Evolutionary conservation across 257 asterid genomes (phyloP).

Genomic region (Jaltomata sinuosa): DNA sequence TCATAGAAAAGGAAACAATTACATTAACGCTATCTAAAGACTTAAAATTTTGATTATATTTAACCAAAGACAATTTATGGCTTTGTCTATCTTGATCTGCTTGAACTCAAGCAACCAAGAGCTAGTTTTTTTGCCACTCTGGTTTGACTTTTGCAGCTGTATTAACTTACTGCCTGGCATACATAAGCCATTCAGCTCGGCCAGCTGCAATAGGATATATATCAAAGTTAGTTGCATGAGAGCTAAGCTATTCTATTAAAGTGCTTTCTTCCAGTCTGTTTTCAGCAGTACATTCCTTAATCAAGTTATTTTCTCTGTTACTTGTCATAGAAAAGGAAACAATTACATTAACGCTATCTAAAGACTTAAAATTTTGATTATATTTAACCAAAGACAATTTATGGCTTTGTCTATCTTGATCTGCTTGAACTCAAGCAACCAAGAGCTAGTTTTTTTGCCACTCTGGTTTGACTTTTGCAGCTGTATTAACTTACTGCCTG

Average conservation of each 20-base stretch:
- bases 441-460: conserved; percentile 13
- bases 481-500: conserved; percentile 3
- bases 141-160: background rate
- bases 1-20: background rate
- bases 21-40: background rate
- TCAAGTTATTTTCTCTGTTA: background rate
- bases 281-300: background rate
- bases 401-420: conserved; percentile 8
- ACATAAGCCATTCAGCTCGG: conserved; percentile 33
- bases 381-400: background rate
- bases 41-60: background rate
- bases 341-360: background rate
- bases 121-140: conserved; percentile 9
- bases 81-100: conserved; percentile 10
- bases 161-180: conserved; percentile 11
- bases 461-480: background rate
- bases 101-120: conserved; percentile 18
- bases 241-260: background rate
- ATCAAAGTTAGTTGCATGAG: background rate
- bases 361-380: background rate
- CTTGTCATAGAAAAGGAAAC: background rate
- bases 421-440: conserved; percentile 14
- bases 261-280: background rate
- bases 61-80: conserved; percentile 1
- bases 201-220: conserved; percentile 16